These are phyloP conservation scores for Dissophora globulifera DNA, from an alignment of 192 early-diverging fungal genomes.

Conservation along the genomic window DNA sequence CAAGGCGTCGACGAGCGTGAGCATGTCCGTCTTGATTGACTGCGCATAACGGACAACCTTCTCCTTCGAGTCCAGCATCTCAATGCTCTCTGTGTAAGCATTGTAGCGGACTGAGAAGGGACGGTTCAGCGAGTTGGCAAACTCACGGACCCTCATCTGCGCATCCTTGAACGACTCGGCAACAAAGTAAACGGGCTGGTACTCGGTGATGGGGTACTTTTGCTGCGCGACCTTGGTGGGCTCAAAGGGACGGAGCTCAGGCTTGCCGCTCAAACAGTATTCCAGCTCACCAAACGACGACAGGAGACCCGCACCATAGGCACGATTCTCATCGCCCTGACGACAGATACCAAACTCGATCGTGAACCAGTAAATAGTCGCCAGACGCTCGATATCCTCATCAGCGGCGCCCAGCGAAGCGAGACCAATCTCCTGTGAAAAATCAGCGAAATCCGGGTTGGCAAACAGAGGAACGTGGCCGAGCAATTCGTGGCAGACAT, in stretches of 20 bases:
- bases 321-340: constrained; percentile 76
- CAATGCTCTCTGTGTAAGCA: constrained; percentile 89
- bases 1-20: constrained; percentile 76
- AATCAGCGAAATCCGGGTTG: constrained; percentile 91
- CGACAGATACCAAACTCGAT: constrained; percentile 94
- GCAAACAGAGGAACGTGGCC: constrained; percentile 89
- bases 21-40: constrained; percentile 82
- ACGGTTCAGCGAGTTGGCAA: constrained; percentile 77
- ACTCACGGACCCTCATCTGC: constrained; percentile 89
- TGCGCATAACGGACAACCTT: constrained; percentile 84
- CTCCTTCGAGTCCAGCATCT: constrained; percentile 89
- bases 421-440: constrained; percentile 94
- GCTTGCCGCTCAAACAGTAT: constrained; percentile 84
- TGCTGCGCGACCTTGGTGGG: constrained; percentile 77
- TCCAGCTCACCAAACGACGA: constrained; percentile 96
- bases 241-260: constrained; percentile 85
- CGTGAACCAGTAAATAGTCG: constrained; percentile 94
- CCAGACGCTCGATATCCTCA: constrained; percentile 89
- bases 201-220: constrained; percentile 91
- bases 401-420: constrained; percentile 93
- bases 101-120: constrained; percentile 95
- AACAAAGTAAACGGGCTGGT: constrained; percentile 96
- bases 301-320: constrained; percentile 93
- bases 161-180: constrained; percentile 94
- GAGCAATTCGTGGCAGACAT: constrained; percentile 95